A percentile compares a stretch with the other conserved stretches of the same genome.
phyloP scores from a whole-genome alignment of 129 eudicot species.

The Glebionis coronaria region DNA sequence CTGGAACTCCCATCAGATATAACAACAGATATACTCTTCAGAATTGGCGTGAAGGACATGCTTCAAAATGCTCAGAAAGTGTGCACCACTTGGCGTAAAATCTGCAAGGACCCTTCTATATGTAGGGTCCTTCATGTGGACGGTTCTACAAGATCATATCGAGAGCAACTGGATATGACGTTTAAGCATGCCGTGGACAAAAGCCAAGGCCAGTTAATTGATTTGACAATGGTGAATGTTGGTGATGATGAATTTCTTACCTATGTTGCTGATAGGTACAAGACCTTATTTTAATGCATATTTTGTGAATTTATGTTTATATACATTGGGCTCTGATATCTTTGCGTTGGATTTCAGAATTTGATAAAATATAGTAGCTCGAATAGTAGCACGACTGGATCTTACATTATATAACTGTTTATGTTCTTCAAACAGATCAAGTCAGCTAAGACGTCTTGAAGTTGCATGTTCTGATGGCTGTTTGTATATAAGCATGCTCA shows the following conservation, averaged over 20 bases:
- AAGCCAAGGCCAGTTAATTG: conserved; percentile 3
- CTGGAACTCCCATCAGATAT: too few relatives aligned
- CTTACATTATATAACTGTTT: not conserved
- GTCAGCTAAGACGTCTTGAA: conserved; percentile 1
- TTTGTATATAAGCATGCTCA: not conserved
- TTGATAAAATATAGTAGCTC: too few relatives aligned
- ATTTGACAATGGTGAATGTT: not conserved
- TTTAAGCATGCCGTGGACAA: not conserved
- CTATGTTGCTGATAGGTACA: conserved; percentile 7
- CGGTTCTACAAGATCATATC: not conserved
- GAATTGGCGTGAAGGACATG: too few relatives aligned
- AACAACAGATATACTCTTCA: too few relatives aligned
- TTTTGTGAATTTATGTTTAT: not conserved
- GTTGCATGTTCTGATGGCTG: not conserved
- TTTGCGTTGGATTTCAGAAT: not conserved
- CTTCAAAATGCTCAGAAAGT: too few relatives aligned
- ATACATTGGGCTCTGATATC: not conserved
- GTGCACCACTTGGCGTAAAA: too few relatives aligned
- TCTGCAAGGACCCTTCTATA: too few relatives aligned
- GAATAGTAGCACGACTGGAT: too few relatives aligned
- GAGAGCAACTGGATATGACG: not conserved
- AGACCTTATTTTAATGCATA: not conserved
- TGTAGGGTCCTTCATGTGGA: not conserved
- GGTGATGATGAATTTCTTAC: not conserved
- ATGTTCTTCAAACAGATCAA: not conserved